A percentile compares a stretch with the other conserved stretches of the same genome.
Evolutionary conservation across 2,329 filamentous ascomycete species (phyloP).

Genomic region (Rutstroemia sydowiana): DNA sequence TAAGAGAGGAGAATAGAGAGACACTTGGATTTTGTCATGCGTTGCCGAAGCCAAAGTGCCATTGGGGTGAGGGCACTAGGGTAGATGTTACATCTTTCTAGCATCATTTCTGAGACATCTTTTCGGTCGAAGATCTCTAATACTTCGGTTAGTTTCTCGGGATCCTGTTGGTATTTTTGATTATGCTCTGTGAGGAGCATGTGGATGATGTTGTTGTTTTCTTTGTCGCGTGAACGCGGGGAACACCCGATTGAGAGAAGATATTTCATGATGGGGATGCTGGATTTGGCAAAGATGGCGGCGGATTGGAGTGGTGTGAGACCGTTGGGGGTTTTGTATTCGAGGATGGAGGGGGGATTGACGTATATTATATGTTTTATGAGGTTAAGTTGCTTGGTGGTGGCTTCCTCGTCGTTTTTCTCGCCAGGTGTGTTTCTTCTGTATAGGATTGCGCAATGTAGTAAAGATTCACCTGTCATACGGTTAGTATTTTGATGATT

Average conservation of each 20-base stretch:
- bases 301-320: conserved; percentile 65
- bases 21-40: conserved; percentile 32
- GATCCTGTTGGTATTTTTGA: neutral
- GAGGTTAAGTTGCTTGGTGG: conserved; percentile 41
- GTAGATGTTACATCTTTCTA: conserved; percentile 46
- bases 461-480: conserved; percentile 47
- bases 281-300: conserved; percentile 46
- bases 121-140: conserved; percentile 51
- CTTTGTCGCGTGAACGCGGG: conserved; percentile 53
- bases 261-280: conserved; percentile 46
- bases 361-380: conserved; percentile 59
- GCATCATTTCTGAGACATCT: conserved; percentile 49
- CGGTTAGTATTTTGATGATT: conserved; percentile 6
- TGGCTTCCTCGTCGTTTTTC: conserved; percentile 16
- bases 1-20: conserved; percentile 46
- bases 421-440: conserved; percentile 18
- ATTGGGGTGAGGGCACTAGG: conserved; percentile 56
- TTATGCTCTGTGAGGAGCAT: conserved; percentile 33
- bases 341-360: conserved; percentile 49
- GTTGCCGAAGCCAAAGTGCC: conserved; percentile 40
- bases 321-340: conserved; percentile 50
- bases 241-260: conserved; percentile 65
- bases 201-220: conserved; percentile 64
- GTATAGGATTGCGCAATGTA: conserved; percentile 57
- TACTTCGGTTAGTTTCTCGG: conserved; percentile 36